These are phyloP conservation scores for Fusarium sp. DNA, from an alignment of 2,329 filamentous ascomycete species.

Conservation along the genomic window DNA sequence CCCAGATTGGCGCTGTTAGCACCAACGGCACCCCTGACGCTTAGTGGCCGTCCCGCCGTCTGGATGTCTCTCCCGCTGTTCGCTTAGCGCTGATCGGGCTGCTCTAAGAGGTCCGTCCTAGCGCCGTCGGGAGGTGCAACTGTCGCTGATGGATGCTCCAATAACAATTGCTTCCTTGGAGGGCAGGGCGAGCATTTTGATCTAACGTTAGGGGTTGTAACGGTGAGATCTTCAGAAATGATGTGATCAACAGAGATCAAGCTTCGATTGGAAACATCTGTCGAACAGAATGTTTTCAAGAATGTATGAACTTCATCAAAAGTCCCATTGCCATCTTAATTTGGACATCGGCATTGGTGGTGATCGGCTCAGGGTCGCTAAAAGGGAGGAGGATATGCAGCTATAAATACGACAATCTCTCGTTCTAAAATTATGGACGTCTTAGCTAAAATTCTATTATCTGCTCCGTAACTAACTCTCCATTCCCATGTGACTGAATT, in stretches of 20 bases:
- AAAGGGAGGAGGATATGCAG: slow-evolving; percentile 30
- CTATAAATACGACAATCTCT: slow-evolving; percentile 30
- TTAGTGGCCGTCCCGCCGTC: slow-evolving; percentile 45
- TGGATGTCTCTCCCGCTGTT: slow-evolving; percentile 41
- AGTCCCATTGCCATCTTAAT: slow-evolving; percentile 5
- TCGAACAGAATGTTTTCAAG: neutral
- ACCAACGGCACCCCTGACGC: slow-evolving; percentile 42
- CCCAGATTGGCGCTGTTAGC: slow-evolving; percentile 49
- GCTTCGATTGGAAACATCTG: neutral
- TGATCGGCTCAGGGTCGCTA: slow-evolving; percentile 23
- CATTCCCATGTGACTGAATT: slow-evolving; percentile 17
- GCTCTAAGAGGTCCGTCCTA: slow-evolving; percentile 41
- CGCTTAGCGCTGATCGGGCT: slow-evolving; percentile 47
- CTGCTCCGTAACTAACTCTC: neutral
- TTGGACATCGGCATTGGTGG: slow-evolving; percentile 24
- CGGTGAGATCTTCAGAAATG: slow-evolving; percentile 6
- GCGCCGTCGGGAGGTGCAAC: slow-evolving; percentile 37
- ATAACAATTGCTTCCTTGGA: slow-evolving; percentile 15
- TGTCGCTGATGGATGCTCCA: slow-evolving; percentile 12
- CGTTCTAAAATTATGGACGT: slow-evolving; percentile 23
- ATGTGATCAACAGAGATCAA: neutral
- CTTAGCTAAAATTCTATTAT: slow-evolving; percentile 12
- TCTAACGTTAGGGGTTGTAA: neutral
- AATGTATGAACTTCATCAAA: neutral
- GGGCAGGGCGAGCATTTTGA: slow-evolving; percentile 5